Percentiles rank a stretch among this genome's conserved stretches.
Evolutionary conservation across 768 basidiomycete species (phyloP).

Genomic region (Lepiota subincarnata): DNA sequence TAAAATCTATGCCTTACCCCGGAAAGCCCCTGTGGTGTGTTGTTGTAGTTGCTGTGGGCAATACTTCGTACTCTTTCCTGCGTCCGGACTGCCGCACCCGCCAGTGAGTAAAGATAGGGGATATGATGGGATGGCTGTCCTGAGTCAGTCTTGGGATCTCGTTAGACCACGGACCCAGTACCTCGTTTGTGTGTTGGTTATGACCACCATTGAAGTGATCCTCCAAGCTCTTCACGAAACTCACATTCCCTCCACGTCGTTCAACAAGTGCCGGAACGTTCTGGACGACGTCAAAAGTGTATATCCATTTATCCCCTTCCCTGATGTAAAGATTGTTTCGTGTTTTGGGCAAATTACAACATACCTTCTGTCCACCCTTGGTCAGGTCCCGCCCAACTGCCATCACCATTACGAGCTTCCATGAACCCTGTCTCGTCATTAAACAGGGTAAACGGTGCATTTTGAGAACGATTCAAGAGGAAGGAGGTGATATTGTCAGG

Average conservation of each 20-base stretch:
- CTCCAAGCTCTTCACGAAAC: slow-evolving; percentile 64
- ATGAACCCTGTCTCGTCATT: slow-evolving; percentile 72
- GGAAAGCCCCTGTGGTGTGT: slow-evolving; percentile 62
- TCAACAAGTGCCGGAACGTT: slow-evolving; percentile 58
- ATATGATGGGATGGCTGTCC: slow-evolving; percentile 77
- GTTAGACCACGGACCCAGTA: slow-evolving; percentile 17
- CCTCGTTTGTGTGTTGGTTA: slow-evolving; percentile 82
- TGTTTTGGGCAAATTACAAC: background rate
- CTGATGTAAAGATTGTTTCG: background rate
- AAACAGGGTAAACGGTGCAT: slow-evolving; percentile 57
- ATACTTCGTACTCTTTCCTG: slow-evolving; percentile 67
- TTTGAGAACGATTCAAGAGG: slow-evolving; percentile 50
- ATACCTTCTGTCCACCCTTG: slow-evolving; percentile 78
- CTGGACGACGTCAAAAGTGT: slow-evolving; percentile 77
- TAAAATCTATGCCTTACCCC: slow-evolving; percentile 43
- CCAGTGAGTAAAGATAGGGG: slow-evolving; percentile 73
- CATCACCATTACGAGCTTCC: slow-evolving; percentile 68
- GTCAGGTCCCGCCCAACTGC: slow-evolving; percentile 66
- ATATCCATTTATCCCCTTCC: slow-evolving; percentile 51
- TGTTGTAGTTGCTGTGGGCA: slow-evolving; percentile 59
- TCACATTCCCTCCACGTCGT: slow-evolving; percentile 59
- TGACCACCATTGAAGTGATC: slow-evolving; percentile 55
- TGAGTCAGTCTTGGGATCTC: background rate
- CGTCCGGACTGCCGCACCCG: slow-evolving; percentile 62
- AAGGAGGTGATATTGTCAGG: slow-evolving; percentile 40